Percentiles rank a stretch among this genome's conserved stretches.
Evolutionary conservation across 1,284 basidiomycete species (phyloP).

Genomic region (Neonothopanus nambi): DNA sequence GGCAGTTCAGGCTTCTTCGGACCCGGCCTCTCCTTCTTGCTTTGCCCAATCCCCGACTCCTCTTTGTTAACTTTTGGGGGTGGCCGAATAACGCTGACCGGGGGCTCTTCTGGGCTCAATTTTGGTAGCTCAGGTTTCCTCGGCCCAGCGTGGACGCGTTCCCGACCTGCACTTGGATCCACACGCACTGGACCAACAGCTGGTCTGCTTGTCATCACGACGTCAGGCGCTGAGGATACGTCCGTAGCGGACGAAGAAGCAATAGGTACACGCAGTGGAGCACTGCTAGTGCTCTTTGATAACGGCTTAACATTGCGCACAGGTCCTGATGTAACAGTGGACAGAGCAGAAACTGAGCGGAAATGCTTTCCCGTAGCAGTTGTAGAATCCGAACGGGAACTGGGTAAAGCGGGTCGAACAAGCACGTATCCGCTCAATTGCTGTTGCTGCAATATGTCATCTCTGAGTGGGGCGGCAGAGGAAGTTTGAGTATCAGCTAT

Average conservation of each 20-base stretch:
- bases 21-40: background rate
- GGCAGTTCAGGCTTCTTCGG: background rate
- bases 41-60: background rate
- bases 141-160: background rate
- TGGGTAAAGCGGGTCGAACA: background rate
- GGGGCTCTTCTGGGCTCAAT: background rate
- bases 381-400: conserved; percentile 9
- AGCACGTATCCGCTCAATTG: background rate
- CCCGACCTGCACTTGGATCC: conserved; percentile 7
- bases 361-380: background rate
- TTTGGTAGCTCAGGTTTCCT: conserved; percentile 11
- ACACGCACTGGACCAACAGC: background rate
- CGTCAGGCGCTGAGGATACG: background rate
- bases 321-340: conserved; percentile 1
- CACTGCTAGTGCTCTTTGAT: background rate
- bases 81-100: background rate
- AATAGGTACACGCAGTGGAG: conserved; percentile 10
- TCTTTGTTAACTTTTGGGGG: too few relatives aligned
- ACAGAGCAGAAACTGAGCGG: background rate
- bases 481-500: background rate
- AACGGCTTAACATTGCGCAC: conserved; percentile 2
- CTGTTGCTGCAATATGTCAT: background rate
- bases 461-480: background rate
- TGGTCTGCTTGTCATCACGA: too few relatives aligned
- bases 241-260: background rate